These are phyloP conservation scores for Salvia rosmarinus DNA, from an alignment of 257 asterid genomes.

Conservation along the genomic window DNA sequence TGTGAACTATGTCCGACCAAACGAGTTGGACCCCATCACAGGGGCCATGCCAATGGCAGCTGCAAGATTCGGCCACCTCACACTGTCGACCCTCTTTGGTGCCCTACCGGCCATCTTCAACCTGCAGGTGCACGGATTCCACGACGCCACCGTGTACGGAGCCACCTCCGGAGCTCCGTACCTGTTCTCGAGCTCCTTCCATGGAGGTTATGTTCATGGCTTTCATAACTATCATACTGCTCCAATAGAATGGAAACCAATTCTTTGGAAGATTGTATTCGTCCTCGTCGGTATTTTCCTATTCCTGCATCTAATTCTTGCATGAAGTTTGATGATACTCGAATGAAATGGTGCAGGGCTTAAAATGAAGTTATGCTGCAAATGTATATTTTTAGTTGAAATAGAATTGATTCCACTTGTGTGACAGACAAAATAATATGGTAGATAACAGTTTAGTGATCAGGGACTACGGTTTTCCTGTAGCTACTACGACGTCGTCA, in stretches of 20 bases:
- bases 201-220: constrained; percentile 75
- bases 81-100: constrained; percentile 63
- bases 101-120: constrained; percentile 67
- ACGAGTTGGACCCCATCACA: constrained; percentile 54
- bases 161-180: constrained; percentile 71
- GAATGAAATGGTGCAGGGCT: not conserved
- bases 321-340: constrained; percentile 37
- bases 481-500: not conserved
- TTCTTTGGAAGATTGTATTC: constrained; percentile 54
- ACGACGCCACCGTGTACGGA: constrained; percentile 85
- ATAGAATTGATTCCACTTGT: constrained; percentile 33
- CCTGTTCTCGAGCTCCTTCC: constrained; percentile 70
- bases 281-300: constrained; percentile 52
- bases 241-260: constrained; percentile 57
- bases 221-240: constrained; percentile 57
- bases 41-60: constrained; percentile 59
- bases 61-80: constrained; percentile 63
- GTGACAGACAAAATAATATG: constrained; percentile 25
- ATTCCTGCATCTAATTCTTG: constrained; percentile 46
- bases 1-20: constrained; percentile 50
- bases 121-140: constrained; percentile 66
- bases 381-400: constrained; percentile 44
- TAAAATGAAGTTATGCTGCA: constrained; percentile 16
- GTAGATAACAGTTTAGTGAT: constrained; percentile 21
- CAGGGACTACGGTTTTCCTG: not conserved